Base-by-base conservation (phyloP, 805 yeast species). In the Jamesozyma rosinii region DNA sequence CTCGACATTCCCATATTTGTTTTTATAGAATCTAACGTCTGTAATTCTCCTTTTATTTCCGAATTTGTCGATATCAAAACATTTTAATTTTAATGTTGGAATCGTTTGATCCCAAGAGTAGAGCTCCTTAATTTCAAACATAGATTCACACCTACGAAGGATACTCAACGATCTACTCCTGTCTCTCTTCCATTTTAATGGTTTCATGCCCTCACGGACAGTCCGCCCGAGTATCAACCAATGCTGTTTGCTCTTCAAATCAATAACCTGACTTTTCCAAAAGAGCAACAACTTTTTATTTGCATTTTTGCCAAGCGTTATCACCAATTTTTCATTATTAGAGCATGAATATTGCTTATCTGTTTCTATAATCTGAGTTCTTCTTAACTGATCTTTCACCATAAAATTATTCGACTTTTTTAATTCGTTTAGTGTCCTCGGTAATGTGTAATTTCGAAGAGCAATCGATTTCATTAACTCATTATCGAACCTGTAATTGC, bases 181-280 rank as follows among this genome's bases (percentile, higher is more conserved):
- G 5, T 26, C 21, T 31, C 21, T 44, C 22, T 45, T 45, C 27
- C 15, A 33, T 41, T 50, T 57, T 21, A 47, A 21, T 13, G 53
- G 53, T n/a, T 31, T 27, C 3, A 34, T 37, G 14, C 13, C 44
- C n/a, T 17, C 8, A 14, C 37, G 43, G 5, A 58, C 29, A 1
- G 55, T 39, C 35, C 61, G 43, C 1, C 64, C 63, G 18, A 54
- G 22, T n/a, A 53, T 46, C 4, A 45, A 40, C 64, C 64, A 59
- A 44, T 53, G 60, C 29, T 53, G 54, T 30, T 29, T 39, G 35
- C 58, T 50, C 40, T 54, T 57, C 26, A 58, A 34, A 9, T 44
- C 15, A 11, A 49, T 14, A 2, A 59, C 41, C 24, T 51, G 54
- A 13, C 35, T 38, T 37, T 46, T 52, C 51, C 54, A 49, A 36